Evolutionary conservation across 2,329 filamentous ascomycete genomes (phyloP), one percentile per base, ranked within the genome.

Genomic region (Samsoniella hepiali): DNA sequence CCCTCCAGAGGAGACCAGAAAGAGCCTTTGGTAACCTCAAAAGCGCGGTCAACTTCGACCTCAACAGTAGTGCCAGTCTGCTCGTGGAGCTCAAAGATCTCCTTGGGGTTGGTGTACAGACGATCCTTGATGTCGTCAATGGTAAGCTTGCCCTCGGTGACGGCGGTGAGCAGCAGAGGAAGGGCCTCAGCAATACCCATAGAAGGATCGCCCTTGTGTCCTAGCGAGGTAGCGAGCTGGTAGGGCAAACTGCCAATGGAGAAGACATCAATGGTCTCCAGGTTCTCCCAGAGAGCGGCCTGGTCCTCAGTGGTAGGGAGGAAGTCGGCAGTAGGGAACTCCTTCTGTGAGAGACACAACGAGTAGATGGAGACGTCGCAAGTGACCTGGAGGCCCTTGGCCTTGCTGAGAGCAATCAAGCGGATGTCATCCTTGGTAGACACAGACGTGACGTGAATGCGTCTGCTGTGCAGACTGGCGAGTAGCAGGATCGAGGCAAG

Each of bases 351-450:
- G 31, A 93, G 81, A 79, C 92, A 93, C 49, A 93, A 81, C 22
- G 88, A 85, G 79, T 91, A 93, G 69, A 93, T 83, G n/a, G 88
- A 89, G 50, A 93, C 90, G 73, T 93, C 90, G 75, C 90, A 93
- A 29, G 90, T 93, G 51, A 93, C 89, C 74, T 88, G 88, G 64
- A 93, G 79, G n/a, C 90, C 90, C 79, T 93, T 93, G 71, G 87
- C 82, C 77, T 93, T 93, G 78, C 88, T 88, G 36, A 93, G 82
- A 8, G 89, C 86, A 70, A 93, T 91, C 58, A 93, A 79, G 66
- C 81, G 84, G 70, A 93, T 92, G 69, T 93, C 90, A 67, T 93
- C 90, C 78, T 72, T 91, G 66, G 87, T 89, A n/a, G 88, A 91
- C 44, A 93, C 88, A 58, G 88, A 91, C 59, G 89, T 91, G 68